These are phyloP conservation scores for Kwoniella europaea DNA, from an alignment of 768 basidiomycete species.

Conservation along the genomic window DNA sequence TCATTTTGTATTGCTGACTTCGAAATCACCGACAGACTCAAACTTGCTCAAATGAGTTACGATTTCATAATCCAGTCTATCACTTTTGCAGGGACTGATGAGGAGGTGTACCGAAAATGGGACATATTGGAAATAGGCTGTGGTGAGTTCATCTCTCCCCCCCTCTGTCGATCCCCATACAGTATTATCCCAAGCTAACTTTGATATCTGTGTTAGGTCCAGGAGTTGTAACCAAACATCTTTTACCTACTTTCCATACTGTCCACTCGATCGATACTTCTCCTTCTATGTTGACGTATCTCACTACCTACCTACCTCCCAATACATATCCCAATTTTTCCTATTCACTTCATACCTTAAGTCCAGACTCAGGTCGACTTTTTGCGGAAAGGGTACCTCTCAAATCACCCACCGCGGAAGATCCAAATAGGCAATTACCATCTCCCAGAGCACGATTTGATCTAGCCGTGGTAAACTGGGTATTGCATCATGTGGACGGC, in stretches of 20 bases:
- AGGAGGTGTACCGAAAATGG: conserved; percentile 17
- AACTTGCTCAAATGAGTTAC: conserved; percentile 21
- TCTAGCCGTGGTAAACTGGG: conserved; percentile 38
- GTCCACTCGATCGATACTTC: conserved; percentile 43
- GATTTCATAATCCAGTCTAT: conserved; percentile 34
- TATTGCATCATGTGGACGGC: conserved; percentile 47
- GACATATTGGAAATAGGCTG: conserved; percentile 40
- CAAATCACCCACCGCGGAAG: conserved; percentile 21
- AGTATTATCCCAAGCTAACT: neutral
- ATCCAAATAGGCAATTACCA: conserved; percentile 21
- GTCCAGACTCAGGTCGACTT: conserved; percentile 22
- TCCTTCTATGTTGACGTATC: conserved; percentile 31
- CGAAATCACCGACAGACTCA: conserved; percentile 14
- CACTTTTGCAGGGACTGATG: conserved; percentile 14
- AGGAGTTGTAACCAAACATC: conserved; percentile 40
- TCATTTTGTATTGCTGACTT: neutral
- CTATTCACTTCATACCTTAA: conserved; percentile 34
- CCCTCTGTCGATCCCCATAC: neutral
- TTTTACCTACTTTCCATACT: conserved; percentile 28
- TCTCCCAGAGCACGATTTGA: conserved; percentile 34
- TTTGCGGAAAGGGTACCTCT: conserved; percentile 20
- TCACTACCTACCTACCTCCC: conserved; percentile 27
- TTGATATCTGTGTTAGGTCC: conserved; percentile 27
- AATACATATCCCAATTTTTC: conserved; percentile 12
- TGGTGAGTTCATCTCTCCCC: conserved; percentile 32